Evolutionary conservation across 2,329 filamentous ascomycete species (phyloP).

Genomic region (Exserohilum turcica): DNA sequence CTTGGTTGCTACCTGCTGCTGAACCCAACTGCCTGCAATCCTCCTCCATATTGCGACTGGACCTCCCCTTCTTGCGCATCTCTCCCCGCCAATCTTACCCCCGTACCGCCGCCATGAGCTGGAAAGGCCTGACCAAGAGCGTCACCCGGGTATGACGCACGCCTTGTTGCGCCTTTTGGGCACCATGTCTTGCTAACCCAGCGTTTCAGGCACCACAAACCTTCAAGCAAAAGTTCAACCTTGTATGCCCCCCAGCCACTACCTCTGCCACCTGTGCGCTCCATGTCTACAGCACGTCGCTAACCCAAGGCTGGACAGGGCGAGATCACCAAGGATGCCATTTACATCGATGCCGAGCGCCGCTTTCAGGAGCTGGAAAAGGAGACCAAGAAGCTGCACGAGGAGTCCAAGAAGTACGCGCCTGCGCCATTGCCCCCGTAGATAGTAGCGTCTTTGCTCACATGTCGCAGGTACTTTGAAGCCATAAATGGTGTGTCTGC

Average conservation of each 20-base stretch:
- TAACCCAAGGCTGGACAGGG: constrained; percentile 56
- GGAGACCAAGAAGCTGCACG: constrained; percentile 95
- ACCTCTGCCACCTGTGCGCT: constrained; percentile 18
- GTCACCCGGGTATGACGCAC: constrained; percentile 71
- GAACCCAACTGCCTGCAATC: neutral
- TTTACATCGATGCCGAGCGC: constrained; percentile 93
- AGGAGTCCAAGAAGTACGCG: constrained; percentile 82
- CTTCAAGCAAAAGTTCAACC: constrained; percentile 89
- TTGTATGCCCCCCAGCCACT: constrained; percentile 53
- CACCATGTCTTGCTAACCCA: constrained; percentile 29
- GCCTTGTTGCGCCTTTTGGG: constrained; percentile 15
- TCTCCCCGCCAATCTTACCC: constrained; percentile 7
- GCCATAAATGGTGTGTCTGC: constrained; percentile 77
- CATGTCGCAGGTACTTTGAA: constrained; percentile 72
- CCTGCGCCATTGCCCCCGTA: neutral
- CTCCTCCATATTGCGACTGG: constrained; percentile 1
- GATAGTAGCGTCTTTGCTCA: constrained; percentile 21
- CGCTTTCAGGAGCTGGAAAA: constrained; percentile 92
- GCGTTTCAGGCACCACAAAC: constrained; percentile 76
- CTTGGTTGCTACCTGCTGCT: constrained; percentile 12
- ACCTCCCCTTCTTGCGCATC: constrained; percentile 9
- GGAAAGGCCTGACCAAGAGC: constrained; percentile 94
- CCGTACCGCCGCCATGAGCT: constrained; percentile 71
- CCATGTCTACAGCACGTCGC: constrained; percentile 24
- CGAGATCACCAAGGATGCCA: constrained; percentile 90